These are phyloP conservation scores for Mediolabrus comicus DNA, from an alignment of 108 stramenopile genomes.

Conservation along the genomic window DNA sequence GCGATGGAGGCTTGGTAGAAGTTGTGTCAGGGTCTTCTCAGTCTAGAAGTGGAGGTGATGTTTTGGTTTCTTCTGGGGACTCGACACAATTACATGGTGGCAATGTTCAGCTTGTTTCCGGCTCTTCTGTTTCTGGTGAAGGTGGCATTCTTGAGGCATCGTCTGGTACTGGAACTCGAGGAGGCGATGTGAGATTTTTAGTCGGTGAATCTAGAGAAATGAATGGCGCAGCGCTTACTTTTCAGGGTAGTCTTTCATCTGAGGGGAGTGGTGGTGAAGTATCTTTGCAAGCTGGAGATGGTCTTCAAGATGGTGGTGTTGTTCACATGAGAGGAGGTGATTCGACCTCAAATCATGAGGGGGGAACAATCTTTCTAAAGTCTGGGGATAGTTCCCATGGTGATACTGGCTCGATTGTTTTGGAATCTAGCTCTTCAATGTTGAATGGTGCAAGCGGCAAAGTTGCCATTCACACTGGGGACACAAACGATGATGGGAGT, in stretches of 20 bases:
- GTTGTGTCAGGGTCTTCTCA: neutral
- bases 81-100: neutral
- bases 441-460: neutral
- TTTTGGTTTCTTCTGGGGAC: neutral
- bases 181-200: neutral
- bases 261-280: neutral
- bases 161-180: neutral
- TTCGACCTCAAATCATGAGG: neutral
- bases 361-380: neutral
- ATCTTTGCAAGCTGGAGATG: neutral
- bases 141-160: neutral
- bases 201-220: neutral
- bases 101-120: neutral
- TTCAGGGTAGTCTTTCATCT: neutral
- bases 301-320: neutral
- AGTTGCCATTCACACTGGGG: neutral
- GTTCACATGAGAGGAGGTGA: neutral
- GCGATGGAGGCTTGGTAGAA: slow-evolving; percentile 5
- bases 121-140: neutral
- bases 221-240: neutral
- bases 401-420: neutral
- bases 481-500: neutral
- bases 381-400: neutral
- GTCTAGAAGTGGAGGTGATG: neutral
- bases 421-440: neutral